Percentiles rank a stretch among this genome's conserved stretches.
phyloP scores from a whole-genome alignment of 768 basidiomycete species.

The Hydnomerulius pinastri region DNA sequence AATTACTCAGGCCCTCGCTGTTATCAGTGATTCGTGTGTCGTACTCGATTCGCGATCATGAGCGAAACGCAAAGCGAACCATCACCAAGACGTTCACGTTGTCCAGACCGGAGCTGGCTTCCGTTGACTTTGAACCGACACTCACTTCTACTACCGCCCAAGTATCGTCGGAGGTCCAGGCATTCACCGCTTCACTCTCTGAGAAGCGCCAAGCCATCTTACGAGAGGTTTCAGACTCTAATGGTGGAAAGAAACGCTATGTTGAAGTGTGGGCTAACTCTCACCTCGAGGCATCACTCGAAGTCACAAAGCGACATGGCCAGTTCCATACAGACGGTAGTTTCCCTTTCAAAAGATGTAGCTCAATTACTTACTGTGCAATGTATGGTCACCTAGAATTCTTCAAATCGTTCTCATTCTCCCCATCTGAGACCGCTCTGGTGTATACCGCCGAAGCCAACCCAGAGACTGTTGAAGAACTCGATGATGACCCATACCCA shows the following conservation, averaged over 20 bases:
- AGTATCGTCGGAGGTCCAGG: conserved; percentile 38
- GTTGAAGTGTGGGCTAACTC: conserved; percentile 61
- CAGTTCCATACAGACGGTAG: conserved; percentile 66
- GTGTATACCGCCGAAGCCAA: conserved; percentile 66
- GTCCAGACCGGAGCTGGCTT: conserved; percentile 7
- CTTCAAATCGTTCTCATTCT: conserved; percentile 54
- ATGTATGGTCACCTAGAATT: conserved; percentile 43
- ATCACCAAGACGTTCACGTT: conserved; percentile 42
- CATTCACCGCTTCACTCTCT: conserved; percentile 44
- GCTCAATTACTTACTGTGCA: background rate
- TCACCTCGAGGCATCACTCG: conserved; percentile 45
- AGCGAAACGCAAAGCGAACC: conserved; percentile 48
- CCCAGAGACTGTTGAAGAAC: conserved; percentile 13
- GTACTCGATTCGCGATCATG: conserved; percentile 52
- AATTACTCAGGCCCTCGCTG: background rate
- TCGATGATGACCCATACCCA: conserved; percentile 28
- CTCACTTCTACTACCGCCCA: conserved; percentile 16
- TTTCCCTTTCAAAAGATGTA: background rate
- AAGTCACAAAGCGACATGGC: conserved; percentile 60
- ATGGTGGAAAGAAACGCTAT: conserved; percentile 42
- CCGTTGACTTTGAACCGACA: conserved; percentile 12
- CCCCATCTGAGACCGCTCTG: conserved; percentile 50
- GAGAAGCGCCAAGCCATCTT: conserved; percentile 47
- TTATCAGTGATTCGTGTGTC: conserved; percentile 44
- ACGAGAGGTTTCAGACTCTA: conserved; percentile 33